phyloP scores from a whole-genome alignment of 306 rosid species.

The Fagus sylvatica region DNA sequence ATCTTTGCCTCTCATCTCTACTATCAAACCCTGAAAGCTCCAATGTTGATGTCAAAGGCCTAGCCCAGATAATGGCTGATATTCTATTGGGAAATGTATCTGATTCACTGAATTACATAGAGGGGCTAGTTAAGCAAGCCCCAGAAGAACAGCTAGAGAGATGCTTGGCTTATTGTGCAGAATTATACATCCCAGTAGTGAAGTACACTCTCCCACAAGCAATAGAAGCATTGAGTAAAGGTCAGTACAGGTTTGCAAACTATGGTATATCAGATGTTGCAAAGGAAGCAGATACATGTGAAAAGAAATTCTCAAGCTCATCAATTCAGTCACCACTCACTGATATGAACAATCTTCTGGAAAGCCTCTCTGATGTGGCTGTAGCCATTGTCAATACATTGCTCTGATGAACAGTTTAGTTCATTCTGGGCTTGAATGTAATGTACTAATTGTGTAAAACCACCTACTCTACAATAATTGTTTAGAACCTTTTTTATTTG shows the following conservation, averaged over 20 bases:
- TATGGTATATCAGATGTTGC: conserved; percentile 66
- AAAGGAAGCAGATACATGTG: conserved; percentile 63
- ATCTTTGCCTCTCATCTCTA: conserved; percentile 47
- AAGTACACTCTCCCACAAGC: conserved; percentile 78
- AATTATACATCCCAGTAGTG: conserved; percentile 72
- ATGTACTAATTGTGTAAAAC: background rate
- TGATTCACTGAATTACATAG: conserved; percentile 43
- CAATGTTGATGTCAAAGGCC: conserved; percentile 45
- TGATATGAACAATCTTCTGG: conserved; percentile 52
- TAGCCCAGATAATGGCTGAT: conserved; percentile 46
- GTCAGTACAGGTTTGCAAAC: conserved; percentile 65
- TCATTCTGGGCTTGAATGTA: background rate
- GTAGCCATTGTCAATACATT: conserved; percentile 55
- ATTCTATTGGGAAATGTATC: conserved; percentile 38
- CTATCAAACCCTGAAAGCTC: conserved; percentile 46
- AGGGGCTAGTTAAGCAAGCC: conserved; percentile 41
- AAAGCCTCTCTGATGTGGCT: conserved; percentile 58
- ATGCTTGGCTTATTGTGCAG: conserved; percentile 73
- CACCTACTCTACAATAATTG: conserved; percentile 14
- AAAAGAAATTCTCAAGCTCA: conserved; percentile 53
- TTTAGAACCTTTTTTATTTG: conserved; percentile 21
- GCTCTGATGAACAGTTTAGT: conserved; percentile 20
- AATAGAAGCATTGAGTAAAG: conserved; percentile 59
- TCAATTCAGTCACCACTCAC: conserved; percentile 40
- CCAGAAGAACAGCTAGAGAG: conserved; percentile 50